Conservation (phyloP, 441 rosid species). For the Theobroma grandiflorum region DNA sequence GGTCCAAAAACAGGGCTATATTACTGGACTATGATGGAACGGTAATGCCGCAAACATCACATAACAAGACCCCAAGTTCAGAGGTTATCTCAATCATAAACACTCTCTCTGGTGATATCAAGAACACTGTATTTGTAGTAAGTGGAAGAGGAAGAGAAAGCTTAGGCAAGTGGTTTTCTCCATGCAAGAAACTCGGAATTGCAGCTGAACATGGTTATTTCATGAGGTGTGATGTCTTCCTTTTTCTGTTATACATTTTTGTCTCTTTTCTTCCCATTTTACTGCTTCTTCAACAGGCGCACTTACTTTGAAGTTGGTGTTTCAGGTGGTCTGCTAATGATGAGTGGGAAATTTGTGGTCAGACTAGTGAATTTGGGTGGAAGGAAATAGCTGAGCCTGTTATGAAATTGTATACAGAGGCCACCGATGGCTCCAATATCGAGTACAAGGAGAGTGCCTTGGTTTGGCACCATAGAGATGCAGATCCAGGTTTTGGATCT, state of each 20-base stretch:
- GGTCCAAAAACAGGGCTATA: constrained; percentile 70
- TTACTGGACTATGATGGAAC: constrained; percentile 81
- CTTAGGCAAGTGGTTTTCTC: constrained; percentile 72
- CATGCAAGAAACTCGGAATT: constrained; percentile 70
- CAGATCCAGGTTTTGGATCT: constrained; percentile 76
- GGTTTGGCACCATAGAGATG: constrained; percentile 83
- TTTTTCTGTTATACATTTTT: not conserved
- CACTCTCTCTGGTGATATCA: constrained; percentile 57
- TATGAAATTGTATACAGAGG: constrained; percentile 72
- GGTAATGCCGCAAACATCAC: constrained; percentile 71
- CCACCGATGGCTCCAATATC: constrained; percentile 77
- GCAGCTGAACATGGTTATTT: constrained; percentile 82
- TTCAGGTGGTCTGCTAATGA: constrained; percentile 57
- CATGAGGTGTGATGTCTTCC: constrained; percentile 50
- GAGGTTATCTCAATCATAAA: constrained; percentile 60
- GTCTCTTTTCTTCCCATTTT: not conserved
- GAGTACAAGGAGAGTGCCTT: constrained; percentile 77
- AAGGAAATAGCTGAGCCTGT: constrained; percentile 73
- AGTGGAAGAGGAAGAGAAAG: constrained; percentile 78
- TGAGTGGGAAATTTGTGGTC: constrained; percentile 63
- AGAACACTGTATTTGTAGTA: constrained; percentile 67
- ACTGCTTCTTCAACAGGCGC: not conserved
- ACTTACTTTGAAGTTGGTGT: constrained; percentile 24
- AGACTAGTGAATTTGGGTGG: constrained; percentile 69
- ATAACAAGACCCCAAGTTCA: constrained; percentile 64